Base-by-base conservation (phyloP, 352 stramenopile genomes). In the Phytopythium delawarense region DNA sequence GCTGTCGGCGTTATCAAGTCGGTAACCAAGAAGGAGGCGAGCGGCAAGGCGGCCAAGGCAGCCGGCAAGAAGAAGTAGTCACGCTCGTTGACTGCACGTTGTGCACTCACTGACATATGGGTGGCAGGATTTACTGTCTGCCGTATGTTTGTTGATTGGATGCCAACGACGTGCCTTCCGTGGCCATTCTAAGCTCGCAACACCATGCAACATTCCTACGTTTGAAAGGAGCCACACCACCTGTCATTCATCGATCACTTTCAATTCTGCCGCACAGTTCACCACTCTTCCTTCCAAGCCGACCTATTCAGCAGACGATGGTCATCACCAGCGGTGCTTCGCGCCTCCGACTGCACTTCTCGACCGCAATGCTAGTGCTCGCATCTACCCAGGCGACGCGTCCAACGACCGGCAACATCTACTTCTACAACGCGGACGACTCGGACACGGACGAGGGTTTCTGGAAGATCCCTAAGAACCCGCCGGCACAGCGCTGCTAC, bases 1-100 rank as follows among this genome's bases (percentile, higher is more conserved):
- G 97, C 96, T 49, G 96, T 99, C 46, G 96, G 97, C 76, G 89
- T 99, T 54, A 98, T 99, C 76, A 99, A 99, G 75, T 80, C 78
- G 44, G 89, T 98, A 1, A 45, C 11, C 39, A 45, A 45, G 39
- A 45, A 45, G 39, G 39, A 45, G 12, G 39, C 39, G 5, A 20
- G 39, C 39, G 16, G 39, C 39, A 45, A 45, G 39, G 39, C 35
- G 9, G 13, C 8, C 35, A 40, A 40, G 35, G 8, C 39, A 13
- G 15, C 2, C 39, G 39, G 13, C 39, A 45, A 45, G 39, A 45
- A 45, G 15, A 45, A 45, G 39, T 45, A 45, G 39, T 13, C 15
- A 13, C 39, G 15, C 12, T 45, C 15, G 16, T 20, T n/a, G 39
- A 13, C 39, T n/a, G 13, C 39, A 7, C 39, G 15, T 20, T 13